Conservation (phyloP, 768 basidiomycete genomes). For the Xerocomus spinulosus region DNA sequence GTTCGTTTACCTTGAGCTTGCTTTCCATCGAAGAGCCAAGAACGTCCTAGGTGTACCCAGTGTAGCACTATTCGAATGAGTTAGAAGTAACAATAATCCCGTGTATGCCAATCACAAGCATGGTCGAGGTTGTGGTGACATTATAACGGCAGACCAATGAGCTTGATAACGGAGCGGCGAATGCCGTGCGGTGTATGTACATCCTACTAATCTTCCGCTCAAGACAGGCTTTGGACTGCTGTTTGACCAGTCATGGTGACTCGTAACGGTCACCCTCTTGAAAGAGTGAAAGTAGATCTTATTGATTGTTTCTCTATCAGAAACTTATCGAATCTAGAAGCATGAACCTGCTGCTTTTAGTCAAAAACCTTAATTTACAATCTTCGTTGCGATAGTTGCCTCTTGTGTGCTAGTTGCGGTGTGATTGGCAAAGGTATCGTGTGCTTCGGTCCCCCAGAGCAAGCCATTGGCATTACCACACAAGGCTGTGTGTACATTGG, state of each 20-base stretch:
- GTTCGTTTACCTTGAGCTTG: too few relatives aligned
- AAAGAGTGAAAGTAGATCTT: constrained; percentile 18
- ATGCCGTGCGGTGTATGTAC: neutral
- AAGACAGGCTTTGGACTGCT: neutral
- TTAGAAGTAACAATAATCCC: neutral
- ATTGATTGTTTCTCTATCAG: constrained; percentile 12
- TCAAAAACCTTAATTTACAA: constrained; percentile 26
- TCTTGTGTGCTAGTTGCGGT: constrained; percentile 18
- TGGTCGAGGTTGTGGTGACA: neutral
- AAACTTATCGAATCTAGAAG: constrained; percentile 22
- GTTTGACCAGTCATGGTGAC: neutral
- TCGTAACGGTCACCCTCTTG: too few relatives aligned
- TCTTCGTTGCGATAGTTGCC: constrained; percentile 18
- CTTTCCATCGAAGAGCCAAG: neutral
- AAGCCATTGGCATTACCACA: constrained; percentile 6
- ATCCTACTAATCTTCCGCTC: too few relatives aligned
- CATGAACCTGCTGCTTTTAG: constrained; percentile 23
- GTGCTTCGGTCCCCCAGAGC: constrained; percentile 17
- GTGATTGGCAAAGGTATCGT: constrained; percentile 9
- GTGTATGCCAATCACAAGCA: neutral
- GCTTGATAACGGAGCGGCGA: neutral
- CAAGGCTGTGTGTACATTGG: constrained; percentile 3
- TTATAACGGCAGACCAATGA: neutral
- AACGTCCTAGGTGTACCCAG: neutral
- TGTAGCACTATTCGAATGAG: neutral